Conservation (phyloP, 495 filamentous ascomycete species). For the Ramalina peruviana region DNA sequence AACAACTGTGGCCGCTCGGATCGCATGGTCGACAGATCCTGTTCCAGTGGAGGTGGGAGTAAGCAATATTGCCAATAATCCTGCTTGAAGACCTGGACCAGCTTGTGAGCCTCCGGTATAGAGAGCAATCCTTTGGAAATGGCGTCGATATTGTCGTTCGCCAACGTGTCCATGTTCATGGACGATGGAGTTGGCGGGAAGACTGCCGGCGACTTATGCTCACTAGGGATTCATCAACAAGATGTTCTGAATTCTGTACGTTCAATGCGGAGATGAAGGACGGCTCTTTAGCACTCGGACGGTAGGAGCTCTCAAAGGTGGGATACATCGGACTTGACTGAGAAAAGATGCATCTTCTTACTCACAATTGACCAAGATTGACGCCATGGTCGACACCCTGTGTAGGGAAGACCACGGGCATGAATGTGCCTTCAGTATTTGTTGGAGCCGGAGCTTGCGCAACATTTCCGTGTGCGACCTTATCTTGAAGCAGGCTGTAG, state of each 20-base stretch:
- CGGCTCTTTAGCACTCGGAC: background rate
- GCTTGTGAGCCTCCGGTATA: background rate
- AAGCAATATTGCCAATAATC: background rate
- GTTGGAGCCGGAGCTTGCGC: background rate
- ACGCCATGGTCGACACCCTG: background rate
- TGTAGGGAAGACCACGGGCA: background rate
- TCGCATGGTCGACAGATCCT: conserved; percentile 4
- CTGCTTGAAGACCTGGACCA: background rate
- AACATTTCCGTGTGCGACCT: background rate
- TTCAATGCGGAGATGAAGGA: background rate
- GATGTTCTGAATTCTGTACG: background rate
- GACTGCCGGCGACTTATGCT: background rate
- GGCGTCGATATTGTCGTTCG: background rate
- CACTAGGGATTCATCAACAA: background rate
- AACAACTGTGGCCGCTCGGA: conserved; percentile 14
- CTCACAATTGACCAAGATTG: too few species aligned
- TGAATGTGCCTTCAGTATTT: background rate
- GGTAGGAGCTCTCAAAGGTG: too few species aligned
- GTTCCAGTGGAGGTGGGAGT: background rate
- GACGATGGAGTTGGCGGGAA: background rate
- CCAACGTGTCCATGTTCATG: background rate
- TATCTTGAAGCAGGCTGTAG: conserved; percentile 1
- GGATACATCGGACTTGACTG: too few species aligned
- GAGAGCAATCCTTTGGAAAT: conserved; percentile 2
- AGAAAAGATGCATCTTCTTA: too few species aligned